Percentiles rank a stretch among this genome's conserved stretches.
Evolutionary conservation across 331 rosid genomes (phyloP).

Genomic region (Rhamnella rubrinervis): DNA sequence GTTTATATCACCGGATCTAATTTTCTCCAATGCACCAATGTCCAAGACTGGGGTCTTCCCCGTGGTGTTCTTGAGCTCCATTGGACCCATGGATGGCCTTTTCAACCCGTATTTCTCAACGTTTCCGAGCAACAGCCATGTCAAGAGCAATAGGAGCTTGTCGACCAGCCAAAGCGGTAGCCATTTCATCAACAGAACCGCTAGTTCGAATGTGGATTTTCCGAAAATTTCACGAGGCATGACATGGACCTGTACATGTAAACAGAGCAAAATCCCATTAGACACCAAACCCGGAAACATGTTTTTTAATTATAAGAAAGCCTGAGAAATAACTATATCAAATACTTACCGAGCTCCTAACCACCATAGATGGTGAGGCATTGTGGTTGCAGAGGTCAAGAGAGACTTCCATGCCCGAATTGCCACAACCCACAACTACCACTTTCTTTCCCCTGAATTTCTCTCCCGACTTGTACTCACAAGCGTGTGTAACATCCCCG

Average conservation of each 20-base stretch:
- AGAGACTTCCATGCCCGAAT: conserved; percentile 95
- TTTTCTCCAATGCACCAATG: conserved; percentile 71
- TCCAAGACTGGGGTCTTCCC: conserved; percentile 97
- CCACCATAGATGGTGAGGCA: conserved; percentile 80
- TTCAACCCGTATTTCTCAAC: conserved; percentile 66
- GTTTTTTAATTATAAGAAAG: not conserved
- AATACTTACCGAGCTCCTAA: conserved; percentile 68
- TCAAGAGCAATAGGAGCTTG: conserved; percentile 55
- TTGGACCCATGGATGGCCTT: conserved; percentile 76
- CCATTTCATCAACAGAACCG: conserved; percentile 71
- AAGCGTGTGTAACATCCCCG: conserved; percentile 67
- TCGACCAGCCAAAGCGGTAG: conserved; percentile 89
- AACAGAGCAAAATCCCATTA: conserved; percentile 42
- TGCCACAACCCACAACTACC: conserved; percentile 91
- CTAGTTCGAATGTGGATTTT: conserved; percentile 76
- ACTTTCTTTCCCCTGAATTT: conserved; percentile 75
- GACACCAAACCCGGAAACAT: conserved; percentile 14
- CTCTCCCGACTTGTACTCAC: conserved; percentile 85
- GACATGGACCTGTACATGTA: conserved; percentile 70
- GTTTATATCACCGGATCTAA: conserved; percentile 74
- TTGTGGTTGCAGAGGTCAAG: conserved; percentile 86
- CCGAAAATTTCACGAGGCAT: conserved; percentile 82
- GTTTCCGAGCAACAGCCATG: conserved; percentile 80
- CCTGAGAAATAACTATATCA: not conserved
- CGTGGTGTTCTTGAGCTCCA: conserved; percentile 71